phyloP scores from a whole-genome alignment of 139 green algal species.

The Chlamydomonas sphaeroides region DNA sequence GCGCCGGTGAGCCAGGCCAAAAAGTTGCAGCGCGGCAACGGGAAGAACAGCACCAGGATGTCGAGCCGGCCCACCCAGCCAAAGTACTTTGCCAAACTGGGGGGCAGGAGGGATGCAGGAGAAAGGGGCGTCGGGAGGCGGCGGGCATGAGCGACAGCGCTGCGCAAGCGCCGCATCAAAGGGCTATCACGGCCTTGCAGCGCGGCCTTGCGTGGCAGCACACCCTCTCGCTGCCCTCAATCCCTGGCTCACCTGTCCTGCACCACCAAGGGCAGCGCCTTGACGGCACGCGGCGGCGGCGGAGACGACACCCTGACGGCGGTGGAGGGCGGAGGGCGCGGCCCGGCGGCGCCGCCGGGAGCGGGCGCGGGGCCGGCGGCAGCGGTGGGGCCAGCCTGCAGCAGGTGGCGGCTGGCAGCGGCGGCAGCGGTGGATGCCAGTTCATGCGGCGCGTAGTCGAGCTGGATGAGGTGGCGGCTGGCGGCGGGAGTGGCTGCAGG shows the following conservation, averaged over 20 bases:
- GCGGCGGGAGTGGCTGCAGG: not conserved
- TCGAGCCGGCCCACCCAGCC: slow-evolving; percentile 37
- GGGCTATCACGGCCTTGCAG: too few relatives aligned
- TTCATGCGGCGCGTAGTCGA: too few relatives aligned
- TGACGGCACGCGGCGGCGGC: not conserved
- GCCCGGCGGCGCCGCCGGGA: not conserved
- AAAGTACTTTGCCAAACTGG: slow-evolving; percentile 24
- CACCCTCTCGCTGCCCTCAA: too few relatives aligned
- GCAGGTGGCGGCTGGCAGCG: not conserved
- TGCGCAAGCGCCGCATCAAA: too few relatives aligned
- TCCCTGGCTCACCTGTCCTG: not conserved
- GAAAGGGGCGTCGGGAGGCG: too few relatives aligned
- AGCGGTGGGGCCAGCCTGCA: not conserved
- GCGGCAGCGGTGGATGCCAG: too few relatives aligned
- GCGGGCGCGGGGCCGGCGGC: not conserved
- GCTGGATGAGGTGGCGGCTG: too few relatives aligned
- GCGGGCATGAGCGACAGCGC: too few relatives aligned
- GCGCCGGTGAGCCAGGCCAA: slow-evolving; percentile 15
- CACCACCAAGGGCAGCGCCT: not conserved
- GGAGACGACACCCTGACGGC: not conserved
- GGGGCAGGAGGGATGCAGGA: not conserved
- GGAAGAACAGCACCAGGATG: slow-evolving; percentile 33
- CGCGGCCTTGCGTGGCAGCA: too few relatives aligned
- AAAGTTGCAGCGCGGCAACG: slow-evolving; percentile 38
- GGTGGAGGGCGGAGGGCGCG: not conserved